Base-by-base conservation (phyloP, 805 yeast species). In the Ogataea zsoltii region DNA sequence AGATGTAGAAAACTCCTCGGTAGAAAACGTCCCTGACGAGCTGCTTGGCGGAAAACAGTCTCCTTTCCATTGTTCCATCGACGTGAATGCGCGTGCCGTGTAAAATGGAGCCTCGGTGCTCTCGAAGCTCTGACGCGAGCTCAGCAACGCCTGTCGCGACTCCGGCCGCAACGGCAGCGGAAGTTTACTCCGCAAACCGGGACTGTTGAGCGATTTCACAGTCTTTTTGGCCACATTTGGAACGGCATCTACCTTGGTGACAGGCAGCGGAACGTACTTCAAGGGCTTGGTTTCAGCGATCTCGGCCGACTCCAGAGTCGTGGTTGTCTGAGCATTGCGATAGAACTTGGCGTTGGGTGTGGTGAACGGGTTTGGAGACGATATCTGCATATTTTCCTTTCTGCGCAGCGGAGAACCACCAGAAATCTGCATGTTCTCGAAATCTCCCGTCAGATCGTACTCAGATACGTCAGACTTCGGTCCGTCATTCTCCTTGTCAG, bases 161-260 rank as follows among this genome's bases (percentile, higher is more conserved):
- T 59, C 58, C 4, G 61, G 55, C 18, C 63, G 48, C 12, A 34
- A 34, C 1, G 67, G 68, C 15, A 63, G 46, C 3, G 67, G 68
- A n/a, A 62, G 60, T 32, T 31, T 41, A 34, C 54, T 54, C 26
- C 18, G 17, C 25, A 37, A 3, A 14, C 14, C 19, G 30, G 38
- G 13, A 25, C 21, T 14, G 38, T 23, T 25, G 26, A 31, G 35
- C 13, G 28, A 25, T 25, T 7, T 25, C 10, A 11, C 11, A 7
- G 6, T 11, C 14, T 28, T 6, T 28, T 6, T 28, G 14, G 31
- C 13, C 13, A 7, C 6, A 7, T 28, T 11, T 28, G 13, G 14
- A 15, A 7, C 14, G 18, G 11, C 12, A 14, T 14, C 34, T 5
- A 10, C 18, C 23, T 42, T 42, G 31, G 38, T 21, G n/a, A 56